Evolutionary conservation across 1,284 basidiomycete genomes (phyloP).

Genomic region (Rhizoctonia solani): DNA sequence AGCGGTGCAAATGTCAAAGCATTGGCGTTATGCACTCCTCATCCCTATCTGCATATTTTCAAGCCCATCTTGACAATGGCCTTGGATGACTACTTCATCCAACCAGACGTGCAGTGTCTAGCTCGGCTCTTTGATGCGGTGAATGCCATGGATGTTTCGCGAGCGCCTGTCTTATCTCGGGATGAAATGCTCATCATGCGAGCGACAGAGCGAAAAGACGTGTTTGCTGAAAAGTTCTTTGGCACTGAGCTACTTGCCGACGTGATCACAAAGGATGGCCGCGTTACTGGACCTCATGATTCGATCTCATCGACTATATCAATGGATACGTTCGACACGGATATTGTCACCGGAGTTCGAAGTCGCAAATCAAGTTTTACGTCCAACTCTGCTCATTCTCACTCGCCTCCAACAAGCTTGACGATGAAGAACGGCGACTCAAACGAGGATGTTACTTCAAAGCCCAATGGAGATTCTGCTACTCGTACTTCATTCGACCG

Average conservation of each 20-base stretch:
- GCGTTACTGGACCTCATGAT: slow-evolving; percentile 4
- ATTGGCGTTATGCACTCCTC: slow-evolving; percentile 91
- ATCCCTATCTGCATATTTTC: slow-evolving; percentile 97
- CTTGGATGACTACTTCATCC: slow-evolving; percentile 91
- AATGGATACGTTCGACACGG: slow-evolving; percentile 10
- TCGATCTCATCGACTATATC: slow-evolving; percentile 11
- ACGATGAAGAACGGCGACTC: slow-evolving; percentile 17
- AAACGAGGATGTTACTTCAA: slow-evolving; percentile 30
- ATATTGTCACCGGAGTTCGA: slow-evolving; percentile 1
- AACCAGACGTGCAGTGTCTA: slow-evolving; percentile 86
- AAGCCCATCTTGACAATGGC: slow-evolving; percentile 96
- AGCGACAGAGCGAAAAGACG: slow-evolving; percentile 85
- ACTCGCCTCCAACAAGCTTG: slow-evolving; percentile 24
- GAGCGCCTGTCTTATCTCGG: slow-evolving; percentile 75
- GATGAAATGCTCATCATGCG: slow-evolving; percentile 89
- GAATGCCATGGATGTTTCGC: slow-evolving; percentile 87
- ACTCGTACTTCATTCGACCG: slow-evolving; percentile 27
- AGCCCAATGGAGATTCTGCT: not conserved
- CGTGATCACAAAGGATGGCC: slow-evolving; percentile 1
- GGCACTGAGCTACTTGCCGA: slow-evolving; percentile 29
- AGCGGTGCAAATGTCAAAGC: slow-evolving; percentile 66
- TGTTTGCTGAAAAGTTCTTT: slow-evolving; percentile 80
- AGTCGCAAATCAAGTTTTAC: slow-evolving; percentile 30
- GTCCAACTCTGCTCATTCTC: slow-evolving; percentile 18
- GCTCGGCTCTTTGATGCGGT: slow-evolving; percentile 89